These are phyloP conservation scores for Globisporangium paroecandrum DNA, from an alignment of 352 stramenopile species.

Conservation along the genomic window DNA sequence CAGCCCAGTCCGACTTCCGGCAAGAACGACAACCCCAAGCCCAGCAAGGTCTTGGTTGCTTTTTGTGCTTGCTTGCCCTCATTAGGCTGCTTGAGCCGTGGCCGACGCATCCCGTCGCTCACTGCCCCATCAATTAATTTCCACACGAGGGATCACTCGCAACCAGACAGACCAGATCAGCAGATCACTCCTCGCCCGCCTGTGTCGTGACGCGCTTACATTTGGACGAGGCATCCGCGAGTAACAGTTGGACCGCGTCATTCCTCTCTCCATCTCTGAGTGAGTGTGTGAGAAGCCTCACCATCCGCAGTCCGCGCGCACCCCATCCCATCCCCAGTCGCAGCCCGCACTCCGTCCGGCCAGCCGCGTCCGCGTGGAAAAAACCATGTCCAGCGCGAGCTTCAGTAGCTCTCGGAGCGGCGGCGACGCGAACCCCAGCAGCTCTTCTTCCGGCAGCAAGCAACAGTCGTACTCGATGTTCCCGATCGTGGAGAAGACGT, in stretches of 20 bases:
- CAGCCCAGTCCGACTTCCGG: not conserved
- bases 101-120: not conserved
- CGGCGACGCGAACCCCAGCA: constrained; percentile 12
- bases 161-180: not conserved
- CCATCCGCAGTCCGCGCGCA: no score
- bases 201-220: not conserved
- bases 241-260: not conserved
- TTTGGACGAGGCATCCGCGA: not conserved
- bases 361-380: not conserved
- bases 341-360: not conserved
- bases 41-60: not conserved
- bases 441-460: not conserved
- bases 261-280: no score
- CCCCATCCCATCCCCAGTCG: not conserved
- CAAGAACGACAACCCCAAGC: not conserved
- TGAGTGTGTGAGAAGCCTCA: no score
- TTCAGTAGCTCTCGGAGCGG: constrained; percentile 25
- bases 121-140: not conserved
- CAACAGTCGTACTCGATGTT: constrained; percentile 69
- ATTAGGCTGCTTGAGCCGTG: not conserved
- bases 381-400: constrained; percentile 21
- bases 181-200: not conserved
- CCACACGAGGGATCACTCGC: not conserved
- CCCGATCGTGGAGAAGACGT: constrained; percentile 82
- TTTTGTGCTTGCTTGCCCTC: not conserved